Conservation (phyloP, 257 asterid species). For the Nicotiana knightiana region DNA sequence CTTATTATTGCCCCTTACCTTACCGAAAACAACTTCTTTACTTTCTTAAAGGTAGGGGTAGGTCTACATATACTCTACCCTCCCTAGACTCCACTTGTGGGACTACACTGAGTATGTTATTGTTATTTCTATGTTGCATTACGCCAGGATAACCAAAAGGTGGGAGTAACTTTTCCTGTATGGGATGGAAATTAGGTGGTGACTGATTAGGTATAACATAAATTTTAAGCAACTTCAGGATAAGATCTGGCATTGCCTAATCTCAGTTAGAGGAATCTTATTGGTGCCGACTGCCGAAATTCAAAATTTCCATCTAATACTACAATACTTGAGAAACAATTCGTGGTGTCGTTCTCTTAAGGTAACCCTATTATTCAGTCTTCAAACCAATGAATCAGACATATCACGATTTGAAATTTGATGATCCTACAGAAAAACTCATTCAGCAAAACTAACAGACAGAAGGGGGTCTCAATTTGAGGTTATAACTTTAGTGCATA, state of each 20-base stretch:
- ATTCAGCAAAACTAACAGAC: background rate
- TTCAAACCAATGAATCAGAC: background rate
- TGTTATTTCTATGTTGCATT: background rate
- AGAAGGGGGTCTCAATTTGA: constrained; percentile 5
- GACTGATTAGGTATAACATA: background rate
- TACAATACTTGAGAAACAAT: background rate
- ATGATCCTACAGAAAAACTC: background rate
- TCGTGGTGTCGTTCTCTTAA: background rate
- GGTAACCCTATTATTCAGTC: background rate
- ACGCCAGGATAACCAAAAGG: background rate
- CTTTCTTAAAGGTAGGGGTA: no score
- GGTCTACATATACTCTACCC: no score
- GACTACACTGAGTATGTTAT: no score
- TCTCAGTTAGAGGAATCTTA: background rate
- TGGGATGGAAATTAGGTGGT: background rate
- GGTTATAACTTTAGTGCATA: background rate
- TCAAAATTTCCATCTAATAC: background rate
- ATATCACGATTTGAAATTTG: background rate
- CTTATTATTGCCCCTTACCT: no score
- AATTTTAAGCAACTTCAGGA: background rate
- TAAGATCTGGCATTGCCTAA: background rate
- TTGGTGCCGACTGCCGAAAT: background rate
- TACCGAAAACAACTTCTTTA: no score
- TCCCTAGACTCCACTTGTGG: no score
- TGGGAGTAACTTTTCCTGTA: background rate